Evolutionary conservation across 2,329 filamentous ascomycete species (phyloP).

Genomic region (Pseudocercospora musae): DNA sequence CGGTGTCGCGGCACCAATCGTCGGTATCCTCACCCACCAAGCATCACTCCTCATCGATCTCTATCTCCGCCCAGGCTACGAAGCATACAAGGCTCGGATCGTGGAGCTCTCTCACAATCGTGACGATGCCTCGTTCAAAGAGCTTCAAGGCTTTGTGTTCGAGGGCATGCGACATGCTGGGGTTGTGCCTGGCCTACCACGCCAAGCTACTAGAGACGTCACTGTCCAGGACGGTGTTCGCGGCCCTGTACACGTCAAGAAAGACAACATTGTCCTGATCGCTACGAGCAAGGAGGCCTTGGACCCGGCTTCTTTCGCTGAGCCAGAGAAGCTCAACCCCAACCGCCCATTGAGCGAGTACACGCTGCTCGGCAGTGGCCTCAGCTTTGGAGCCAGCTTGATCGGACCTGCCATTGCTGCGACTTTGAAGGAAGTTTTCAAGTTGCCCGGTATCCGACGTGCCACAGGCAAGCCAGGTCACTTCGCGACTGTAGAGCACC

Average conservation of each 20-base stretch:
- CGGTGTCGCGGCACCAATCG: conserved; percentile 49
- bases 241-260: conserved; percentile 47
- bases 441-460: conserved; percentile 43
- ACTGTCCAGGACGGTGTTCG: conserved; percentile 46
- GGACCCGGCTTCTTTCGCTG: conserved; percentile 41
- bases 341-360: conserved; percentile 42
- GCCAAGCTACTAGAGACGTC: conserved; percentile 46
- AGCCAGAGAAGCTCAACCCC: conserved; percentile 44
- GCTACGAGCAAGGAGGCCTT: conserved; percentile 45
- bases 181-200: conserved; percentile 52
- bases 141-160: conserved; percentile 53
- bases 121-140: conserved; percentile 41
- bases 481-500: conserved; percentile 45
- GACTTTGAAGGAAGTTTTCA: conserved; percentile 46
- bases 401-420: conserved; percentile 41
- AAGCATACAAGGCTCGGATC: conserved; percentile 51
- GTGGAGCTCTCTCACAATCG: conserved; percentile 49
- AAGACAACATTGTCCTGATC: conserved; percentile 43
- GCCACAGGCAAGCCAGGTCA: conserved; percentile 38
- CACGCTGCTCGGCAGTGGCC: conserved; percentile 38
- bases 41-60: conserved; percentile 53
- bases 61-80: conserved; percentile 50
- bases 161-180: conserved; percentile 55
- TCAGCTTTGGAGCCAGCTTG: conserved; percentile 41
- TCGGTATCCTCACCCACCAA: conserved; percentile 52